Percentiles rank a stretch among this genome's conserved stretches.
phyloP scores from a whole-genome alignment of 129 eudicot species.

The Deinandra increscens region DNA sequence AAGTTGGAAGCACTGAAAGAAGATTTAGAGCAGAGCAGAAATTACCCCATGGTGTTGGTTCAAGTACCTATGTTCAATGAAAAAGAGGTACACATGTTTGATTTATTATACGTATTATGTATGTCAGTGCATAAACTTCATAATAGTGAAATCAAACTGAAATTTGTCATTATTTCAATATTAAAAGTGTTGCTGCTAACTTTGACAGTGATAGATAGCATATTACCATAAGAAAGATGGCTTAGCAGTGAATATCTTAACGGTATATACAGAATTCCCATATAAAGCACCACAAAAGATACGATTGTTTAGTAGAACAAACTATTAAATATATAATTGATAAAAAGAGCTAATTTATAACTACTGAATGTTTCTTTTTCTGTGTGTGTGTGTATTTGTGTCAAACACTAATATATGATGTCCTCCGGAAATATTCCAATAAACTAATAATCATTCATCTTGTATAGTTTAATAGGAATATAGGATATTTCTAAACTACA shows the following conservation, averaged over 20 bases:
- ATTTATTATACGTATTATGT: constrained; percentile 7
- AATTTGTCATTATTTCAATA: not conserved
- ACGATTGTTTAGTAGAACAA: not conserved
- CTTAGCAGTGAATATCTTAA: not conserved
- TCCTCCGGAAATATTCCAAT: not conserved
- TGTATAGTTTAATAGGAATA: not conserved
- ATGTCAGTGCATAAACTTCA: constrained; percentile 28
- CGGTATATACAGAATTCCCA: constrained; percentile 4
- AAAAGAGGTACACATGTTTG: constrained; percentile 55
- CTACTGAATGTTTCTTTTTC: not conserved
- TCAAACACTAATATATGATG: not conserved
- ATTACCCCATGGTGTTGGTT: constrained; percentile 65
- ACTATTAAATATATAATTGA: not conserved
- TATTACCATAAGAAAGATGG: not conserved
- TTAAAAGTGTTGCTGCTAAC: not conserved
- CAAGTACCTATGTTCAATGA: constrained; percentile 88
- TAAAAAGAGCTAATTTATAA: not conserved
- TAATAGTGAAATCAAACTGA: not conserved
- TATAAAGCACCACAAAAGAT: not conserved
- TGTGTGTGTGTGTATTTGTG: no score
- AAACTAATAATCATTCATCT: not conserved
- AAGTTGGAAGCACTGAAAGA: constrained; percentile 56
- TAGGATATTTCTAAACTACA: not conserved
- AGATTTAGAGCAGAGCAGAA: constrained; percentile 61
- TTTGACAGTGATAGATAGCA: not conserved